Percentiles rank a stretch among this genome's conserved stretches.
These are phyloP conservation scores for Fusarium fracticaudum DNA, from an alignment of 2,329 filamentous ascomycete genomes.

Conservation along the genomic window DNA sequence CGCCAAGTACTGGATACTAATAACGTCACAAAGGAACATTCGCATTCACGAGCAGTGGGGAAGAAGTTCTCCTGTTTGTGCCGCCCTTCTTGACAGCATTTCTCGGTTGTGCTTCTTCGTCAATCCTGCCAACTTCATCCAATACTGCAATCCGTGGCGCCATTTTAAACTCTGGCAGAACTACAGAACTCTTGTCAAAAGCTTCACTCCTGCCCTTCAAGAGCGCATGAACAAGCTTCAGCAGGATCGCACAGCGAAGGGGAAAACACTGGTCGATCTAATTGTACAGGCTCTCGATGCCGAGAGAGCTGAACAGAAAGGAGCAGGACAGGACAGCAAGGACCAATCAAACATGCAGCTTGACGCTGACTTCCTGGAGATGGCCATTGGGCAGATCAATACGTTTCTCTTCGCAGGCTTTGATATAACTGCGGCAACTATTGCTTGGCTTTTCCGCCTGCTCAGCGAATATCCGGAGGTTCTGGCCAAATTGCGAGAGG, in stretches of 20 bases:
- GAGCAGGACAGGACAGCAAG: not conserved
- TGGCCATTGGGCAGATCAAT: conserved; percentile 48
- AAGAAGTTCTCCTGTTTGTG: not conserved
- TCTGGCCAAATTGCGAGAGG: conserved; percentile 46
- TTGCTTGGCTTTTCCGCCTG: conserved; percentile 47
- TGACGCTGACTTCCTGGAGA: conserved; percentile 24
- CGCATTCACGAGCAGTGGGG: conserved; percentile 26
- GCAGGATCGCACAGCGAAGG: not conserved
- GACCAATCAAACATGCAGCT: conserved; percentile 25
- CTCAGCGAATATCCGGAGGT: conserved; percentile 45
- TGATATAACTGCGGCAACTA: conserved; percentile 49
- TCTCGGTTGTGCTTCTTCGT: conserved; percentile 17
- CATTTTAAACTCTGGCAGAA: conserved; percentile 30
- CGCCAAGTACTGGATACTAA: not conserved
- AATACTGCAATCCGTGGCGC: conserved; percentile 28
- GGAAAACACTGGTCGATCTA: conserved; percentile 29
- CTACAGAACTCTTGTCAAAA: conserved; percentile 16
- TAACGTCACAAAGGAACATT: not conserved
- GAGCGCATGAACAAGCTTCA: conserved; percentile 9
- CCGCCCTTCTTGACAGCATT: conserved; percentile 22
- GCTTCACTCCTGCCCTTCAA: conserved; percentile 9
- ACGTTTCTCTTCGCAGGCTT: conserved; percentile 51
- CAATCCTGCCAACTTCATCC: conserved; percentile 10
- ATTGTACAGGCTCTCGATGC: conserved; percentile 18
- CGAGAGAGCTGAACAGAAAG: conserved; percentile 4